Percentiles rank a stretch among this genome's conserved stretches.
These are phyloP conservation scores for Scalesia atractyloides DNA, from an alignment of 129 eudicot genomes.

Conservation along the genomic window DNA sequence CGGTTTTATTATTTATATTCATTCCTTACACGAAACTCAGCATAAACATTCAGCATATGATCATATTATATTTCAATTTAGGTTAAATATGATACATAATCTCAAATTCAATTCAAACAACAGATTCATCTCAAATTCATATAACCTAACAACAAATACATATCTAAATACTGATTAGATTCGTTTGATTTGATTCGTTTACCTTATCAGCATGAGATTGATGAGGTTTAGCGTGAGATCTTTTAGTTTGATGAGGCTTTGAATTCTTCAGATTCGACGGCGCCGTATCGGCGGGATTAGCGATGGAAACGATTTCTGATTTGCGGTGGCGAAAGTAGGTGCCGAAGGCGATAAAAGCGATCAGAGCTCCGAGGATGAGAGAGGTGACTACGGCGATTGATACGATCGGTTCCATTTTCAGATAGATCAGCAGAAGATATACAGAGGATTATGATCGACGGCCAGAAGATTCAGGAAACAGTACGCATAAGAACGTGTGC, in stretches of 20 bases:
- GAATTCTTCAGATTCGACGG: slow-evolving; percentile 42
- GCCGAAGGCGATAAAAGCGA: slow-evolving; percentile 60
- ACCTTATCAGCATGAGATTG: slow-evolving; percentile 90
- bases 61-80: slow-evolving; percentile 25
- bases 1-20: neutral
- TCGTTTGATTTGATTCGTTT: neutral
- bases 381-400: slow-evolving; percentile 49
- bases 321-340: slow-evolving; percentile 68
- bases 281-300: slow-evolving; percentile 40
- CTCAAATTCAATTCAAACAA: slow-evolving; percentile 20
- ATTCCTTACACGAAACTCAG: slow-evolving; percentile 8
- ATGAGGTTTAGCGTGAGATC: slow-evolving; percentile 66
- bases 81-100: slow-evolving; percentile 3
- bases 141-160: neutral
- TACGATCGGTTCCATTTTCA: slow-evolving; percentile 55
- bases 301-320: slow-evolving; percentile 64
- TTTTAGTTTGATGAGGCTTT: slow-evolving; percentile 50
- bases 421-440: slow-evolving; percentile 18
- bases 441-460: neutral
- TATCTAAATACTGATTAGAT: slow-evolving; percentile 6
- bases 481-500: slow-evolving; percentile 2
- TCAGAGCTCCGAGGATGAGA: slow-evolving; percentile 59
- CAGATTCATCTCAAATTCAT: slow-evolving; percentile 16
- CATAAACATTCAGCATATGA: slow-evolving; percentile 8
- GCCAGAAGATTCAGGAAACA: slow-evolving; percentile 6